phyloP scores from a whole-genome alignment of 2,329 filamentous ascomycete genomes.

The Emydomyces testavorans region DNA sequence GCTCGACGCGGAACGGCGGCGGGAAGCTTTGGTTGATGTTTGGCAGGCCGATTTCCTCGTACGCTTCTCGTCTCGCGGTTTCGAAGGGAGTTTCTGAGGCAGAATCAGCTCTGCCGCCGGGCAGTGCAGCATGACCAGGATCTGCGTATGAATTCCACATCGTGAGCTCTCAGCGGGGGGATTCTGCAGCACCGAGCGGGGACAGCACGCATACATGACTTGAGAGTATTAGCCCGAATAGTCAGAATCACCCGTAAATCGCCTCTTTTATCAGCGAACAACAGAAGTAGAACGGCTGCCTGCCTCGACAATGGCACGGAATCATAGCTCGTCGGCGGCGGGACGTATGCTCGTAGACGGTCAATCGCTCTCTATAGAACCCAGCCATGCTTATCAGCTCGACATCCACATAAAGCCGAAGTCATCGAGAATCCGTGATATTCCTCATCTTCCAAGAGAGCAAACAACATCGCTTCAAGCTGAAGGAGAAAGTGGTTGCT shows the following conservation, averaged over 20 bases:
- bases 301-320: conserved; percentile 51
- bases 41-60: conserved; percentile 85
- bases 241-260: conserved; percentile 59
- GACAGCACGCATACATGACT: conserved; percentile 37
- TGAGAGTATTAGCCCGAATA: conserved; percentile 48
- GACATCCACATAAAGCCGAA: too few relatives aligned
- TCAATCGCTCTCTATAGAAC: conserved; percentile 40
- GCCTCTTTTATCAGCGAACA: conserved; percentile 73
- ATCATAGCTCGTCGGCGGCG: conserved; percentile 48
- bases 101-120: conserved; percentile 55
- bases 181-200: not conserved
- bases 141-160: too few relatives aligned
- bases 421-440: too few relatives aligned
- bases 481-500: not conserved
- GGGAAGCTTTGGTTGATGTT: conserved; percentile 55
- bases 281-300: conserved; percentile 75
- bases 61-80: conserved; percentile 79
- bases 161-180: too few relatives aligned
- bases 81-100: conserved; percentile 52
- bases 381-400: not conserved
- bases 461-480: too few relatives aligned
- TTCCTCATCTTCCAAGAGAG: too few relatives aligned
- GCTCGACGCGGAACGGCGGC: conserved; percentile 69
- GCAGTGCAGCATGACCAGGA: conserved; percentile 79
- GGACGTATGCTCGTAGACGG: conserved; percentile 44